phyloP scores from a whole-genome alignment of 441 rosid genomes.

The Pelargonium myrrhifolium region DNA sequence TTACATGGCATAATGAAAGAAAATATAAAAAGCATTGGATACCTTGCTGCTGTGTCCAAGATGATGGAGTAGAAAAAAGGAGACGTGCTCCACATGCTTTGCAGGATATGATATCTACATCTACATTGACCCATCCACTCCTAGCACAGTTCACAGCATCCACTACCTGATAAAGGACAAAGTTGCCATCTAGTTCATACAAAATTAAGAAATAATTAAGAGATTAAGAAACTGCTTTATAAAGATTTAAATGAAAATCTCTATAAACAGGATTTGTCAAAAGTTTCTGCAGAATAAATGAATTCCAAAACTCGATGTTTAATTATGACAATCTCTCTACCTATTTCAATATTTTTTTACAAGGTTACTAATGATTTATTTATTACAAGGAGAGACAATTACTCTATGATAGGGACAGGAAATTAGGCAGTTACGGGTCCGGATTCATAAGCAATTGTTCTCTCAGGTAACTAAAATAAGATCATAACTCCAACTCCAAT shows the following conservation, averaged over 20 bases:
- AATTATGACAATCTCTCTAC: neutral
- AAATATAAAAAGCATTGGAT: conserved; percentile 14
- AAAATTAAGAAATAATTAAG: neutral
- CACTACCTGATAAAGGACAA: conserved; percentile 41
- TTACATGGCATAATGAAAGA: neutral
- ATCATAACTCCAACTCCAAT: too few relatives aligned
- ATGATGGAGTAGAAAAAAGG: conserved; percentile 70
- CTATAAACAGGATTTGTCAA: neutral
- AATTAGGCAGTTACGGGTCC: too few relatives aligned
- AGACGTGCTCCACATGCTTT: conserved; percentile 90
- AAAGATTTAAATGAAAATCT: neutral
- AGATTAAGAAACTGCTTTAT: neutral
- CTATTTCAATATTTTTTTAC: neutral
- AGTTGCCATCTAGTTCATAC: neutral
- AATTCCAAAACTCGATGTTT: neutral
- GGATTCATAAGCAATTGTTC: too few relatives aligned
- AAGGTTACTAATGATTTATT: too few relatives aligned
- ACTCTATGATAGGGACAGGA: too few relatives aligned
- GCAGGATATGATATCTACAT: conserved; percentile 69
- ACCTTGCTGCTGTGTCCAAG: conserved; percentile 88
- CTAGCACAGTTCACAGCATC: conserved; percentile 82
- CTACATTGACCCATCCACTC: conserved; percentile 89
- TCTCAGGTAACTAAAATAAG: too few relatives aligned
- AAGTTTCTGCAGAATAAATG: neutral
- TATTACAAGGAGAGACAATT: too few relatives aligned